These are phyloP conservation scores for Dothideomycetes sp. DNA, from an alignment of 2,329 filamentous ascomycete species.

Conservation along the genomic window DNA sequence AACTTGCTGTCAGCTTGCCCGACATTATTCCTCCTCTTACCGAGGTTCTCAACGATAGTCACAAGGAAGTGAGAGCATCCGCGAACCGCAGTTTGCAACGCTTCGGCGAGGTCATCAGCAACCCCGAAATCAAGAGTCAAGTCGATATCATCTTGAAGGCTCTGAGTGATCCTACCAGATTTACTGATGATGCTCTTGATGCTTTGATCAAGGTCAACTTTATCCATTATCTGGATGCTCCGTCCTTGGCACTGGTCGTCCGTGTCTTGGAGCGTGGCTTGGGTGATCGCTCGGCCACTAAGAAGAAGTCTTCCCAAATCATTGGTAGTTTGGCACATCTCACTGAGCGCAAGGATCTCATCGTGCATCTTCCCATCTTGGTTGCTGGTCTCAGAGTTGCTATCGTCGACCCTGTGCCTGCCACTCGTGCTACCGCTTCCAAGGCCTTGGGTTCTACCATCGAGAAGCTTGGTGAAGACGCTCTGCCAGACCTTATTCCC, in stretches of 20 bases:
- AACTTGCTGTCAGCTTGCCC: constrained; percentile 82
- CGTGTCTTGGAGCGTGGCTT: constrained; percentile 91
- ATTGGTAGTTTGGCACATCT: constrained; percentile 96
- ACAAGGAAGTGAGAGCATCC: constrained; percentile 88
- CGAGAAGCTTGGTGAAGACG: constrained; percentile 95
- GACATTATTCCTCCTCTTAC: constrained; percentile 96
- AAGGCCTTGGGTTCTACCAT: constrained; percentile 94
- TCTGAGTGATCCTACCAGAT: constrained; percentile 91
- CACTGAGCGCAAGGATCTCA: constrained; percentile 89
- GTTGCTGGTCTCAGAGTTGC: constrained; percentile 83
- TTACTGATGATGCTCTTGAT: constrained; percentile 91
- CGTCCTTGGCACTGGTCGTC: constrained; percentile 87
- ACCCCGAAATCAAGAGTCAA: constrained; percentile 90
- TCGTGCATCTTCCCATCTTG: constrained; percentile 81
- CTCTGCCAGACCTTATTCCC: constrained; percentile 91
- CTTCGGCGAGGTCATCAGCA: constrained; percentile 96
- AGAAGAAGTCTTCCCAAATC: constrained; percentile 92
- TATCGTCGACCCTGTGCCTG: constrained; percentile 90
- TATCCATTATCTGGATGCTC: constrained; percentile 94
- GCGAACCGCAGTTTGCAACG: constrained; percentile 95
- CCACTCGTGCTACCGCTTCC: constrained; percentile 89
- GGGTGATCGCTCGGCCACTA: constrained; percentile 83
- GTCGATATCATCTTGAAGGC: constrained; percentile 90
- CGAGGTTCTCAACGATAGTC: constrained; percentile 88
- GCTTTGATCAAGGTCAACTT: constrained; percentile 96